These are phyloP conservation scores for Halophytophthora polymorphica DNA, from an alignment of 352 stramenopile species.

Conservation along the genomic window DNA sequence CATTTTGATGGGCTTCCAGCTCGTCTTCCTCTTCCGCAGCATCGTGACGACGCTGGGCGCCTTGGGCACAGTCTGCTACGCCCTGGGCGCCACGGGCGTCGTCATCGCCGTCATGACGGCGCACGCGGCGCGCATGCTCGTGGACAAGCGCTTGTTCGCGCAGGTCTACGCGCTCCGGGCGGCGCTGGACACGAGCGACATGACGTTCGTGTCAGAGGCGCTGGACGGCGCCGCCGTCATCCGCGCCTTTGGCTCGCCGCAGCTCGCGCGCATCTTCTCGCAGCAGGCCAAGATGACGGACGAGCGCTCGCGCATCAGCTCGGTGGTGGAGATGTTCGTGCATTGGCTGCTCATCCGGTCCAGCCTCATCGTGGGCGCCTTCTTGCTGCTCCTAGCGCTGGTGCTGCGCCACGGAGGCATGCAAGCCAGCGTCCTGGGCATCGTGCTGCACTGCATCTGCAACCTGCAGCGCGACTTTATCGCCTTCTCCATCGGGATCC, in stretches of 20 bases:
- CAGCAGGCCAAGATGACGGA: slow-evolving; percentile 35
- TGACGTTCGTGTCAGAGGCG: slow-evolving; percentile 40
- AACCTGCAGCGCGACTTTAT: slow-evolving; percentile 32
- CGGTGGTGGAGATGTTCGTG: slow-evolving; percentile 26
- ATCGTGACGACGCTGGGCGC: slow-evolving; percentile 24
- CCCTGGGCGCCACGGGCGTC: slow-evolving; percentile 21
- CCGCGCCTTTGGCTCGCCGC: slow-evolving; percentile 29
- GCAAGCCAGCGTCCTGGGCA: slow-evolving; percentile 21
- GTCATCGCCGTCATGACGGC: slow-evolving; percentile 21
- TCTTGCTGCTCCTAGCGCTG: slow-evolving; percentile 31
- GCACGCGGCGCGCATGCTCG: slow-evolving; percentile 27
- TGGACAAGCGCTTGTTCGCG: slow-evolving; percentile 32
- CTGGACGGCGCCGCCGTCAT: slow-evolving; percentile 37
- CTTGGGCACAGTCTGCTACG: slow-evolving; percentile 31
- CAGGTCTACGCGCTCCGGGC: slow-evolving; percentile 31
- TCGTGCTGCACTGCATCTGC: slow-evolving; percentile 37
- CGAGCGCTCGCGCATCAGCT: slow-evolving; percentile 25
- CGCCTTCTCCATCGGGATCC: slow-evolving; percentile 27
- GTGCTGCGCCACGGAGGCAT: slow-evolving; percentile 24
- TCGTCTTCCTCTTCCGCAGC: slow-evolving; percentile 29
- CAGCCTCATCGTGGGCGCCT: slow-evolving; percentile 28
- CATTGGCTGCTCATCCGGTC: slow-evolving; percentile 36
- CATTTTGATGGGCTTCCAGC: slow-evolving; percentile 24
- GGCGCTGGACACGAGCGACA: slow-evolving; percentile 21
- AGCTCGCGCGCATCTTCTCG: slow-evolving; percentile 24